Base-by-base conservation (phyloP, 1,139 yeast species). In the Zygotorulaspora mrakii region DNA sequence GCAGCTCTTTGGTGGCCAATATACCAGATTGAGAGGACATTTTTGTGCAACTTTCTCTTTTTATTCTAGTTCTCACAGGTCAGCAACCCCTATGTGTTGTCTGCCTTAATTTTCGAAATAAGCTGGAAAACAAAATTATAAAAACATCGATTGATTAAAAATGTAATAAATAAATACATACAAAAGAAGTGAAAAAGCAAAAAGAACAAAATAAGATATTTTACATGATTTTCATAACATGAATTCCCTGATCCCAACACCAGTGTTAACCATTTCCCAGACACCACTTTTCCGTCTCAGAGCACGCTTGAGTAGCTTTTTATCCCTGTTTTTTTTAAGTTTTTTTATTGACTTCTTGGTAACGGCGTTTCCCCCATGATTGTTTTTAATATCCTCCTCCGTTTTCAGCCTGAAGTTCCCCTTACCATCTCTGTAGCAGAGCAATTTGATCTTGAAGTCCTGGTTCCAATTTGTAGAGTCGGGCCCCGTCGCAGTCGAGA, bases 11-110 rank as follows among this genome's bases (percentile, higher is more conserved):
- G 24, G 75, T 69, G 12, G 82, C 76, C 2, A 70, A 61, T 37
- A 82, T 82, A 43, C 89, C 89, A 9, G 88, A 81, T 61, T 79
- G 83, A 29, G 77, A 76, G 0, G 89, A 79, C 89, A 82, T 79
- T 18, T 10, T 8, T 4, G 11, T n/a, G 17, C 4, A 17, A 6
- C 11, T 7, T 32, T 8, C 12, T n/a, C 18, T 21, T 25, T 20
- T 17, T 9, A 6, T 20, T 20, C 22, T 9, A 6, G 9, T 6
- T 20, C 9, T 20, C n/a, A n/a, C n/a, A n/a, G n/a, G n/a, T n/a
- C n/a, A n/a, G n/a, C n/a, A n/a, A n/a, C n/a, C n/a, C n/a, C n/a
- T n/a, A n/a, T n/a, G n/a, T n/a, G n/a, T n/a, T n/a, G n/a, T n/a
- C n/a, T n/a, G n/a, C n/a, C n/a, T n/a, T n/a, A n/a, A n/a, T n/a